Evolutionary conservation across 768 basidiomycete species (phyloP), one percentile per base, ranked within the genome.

Genomic region (Ramaria sp.): DNA sequence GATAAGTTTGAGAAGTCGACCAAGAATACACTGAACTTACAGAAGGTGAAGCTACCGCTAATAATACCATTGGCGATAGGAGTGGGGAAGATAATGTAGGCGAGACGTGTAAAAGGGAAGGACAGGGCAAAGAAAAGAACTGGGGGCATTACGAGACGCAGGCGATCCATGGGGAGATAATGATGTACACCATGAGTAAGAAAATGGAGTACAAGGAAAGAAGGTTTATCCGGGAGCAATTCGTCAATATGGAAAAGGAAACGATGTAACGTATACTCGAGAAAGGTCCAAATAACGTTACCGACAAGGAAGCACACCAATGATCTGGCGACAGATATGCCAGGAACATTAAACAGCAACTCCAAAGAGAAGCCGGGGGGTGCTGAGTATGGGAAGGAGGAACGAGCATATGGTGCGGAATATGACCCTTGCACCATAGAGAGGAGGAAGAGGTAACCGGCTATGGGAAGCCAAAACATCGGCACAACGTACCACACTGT

Each of bases 121-220:
- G 88, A 83, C 16, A 99, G 77, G 13, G 68, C 66, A 53, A 73
- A 69, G 70, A 99, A 99, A 55, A 98, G 65, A 2, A 76, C 62
- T 2, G 96, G 96, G 1, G 96, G 96, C 96, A 99, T 99, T 62
- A 98, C 96, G 34, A 99, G 82, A 59, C 96, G 81, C 63, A 97
- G 70, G 55, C 82, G 74, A 64, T 96, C 93, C 93, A 97, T 96
- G 15, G 93, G 96, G 59, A 99, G 73, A 64, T 94, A 99, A 68
- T 99, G 96, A 65, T 99, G 96, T 34, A 99, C 82, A 15, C 96
- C 96, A 64, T 98, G 96, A 65, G 90, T 73, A 62, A 89, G 65
- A 71, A 99, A 99, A 65, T 99, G 96, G 24, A 97, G 65, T 41
- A 82, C 81, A 63, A 98, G 74, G 69, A 85, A 88, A 50, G 71